Evolutionary conservation across 1,139 yeast species (phyloP).

Genomic region (Yamadazyma mexicana): DNA sequence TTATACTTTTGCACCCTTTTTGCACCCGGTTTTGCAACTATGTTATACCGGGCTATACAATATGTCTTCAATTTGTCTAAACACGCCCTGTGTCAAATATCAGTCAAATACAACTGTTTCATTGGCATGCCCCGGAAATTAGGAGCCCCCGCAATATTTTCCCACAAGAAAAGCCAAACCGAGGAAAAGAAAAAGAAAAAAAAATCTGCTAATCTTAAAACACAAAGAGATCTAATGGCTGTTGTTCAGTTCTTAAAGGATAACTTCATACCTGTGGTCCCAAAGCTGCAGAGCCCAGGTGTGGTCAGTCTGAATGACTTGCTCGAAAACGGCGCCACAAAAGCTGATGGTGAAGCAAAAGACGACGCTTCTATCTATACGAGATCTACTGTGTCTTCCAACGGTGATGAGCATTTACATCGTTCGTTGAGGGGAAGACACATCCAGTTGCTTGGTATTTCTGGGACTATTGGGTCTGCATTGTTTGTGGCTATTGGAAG

Average conservation of each 20-base stretch:
- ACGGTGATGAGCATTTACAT: constrained; percentile 18
- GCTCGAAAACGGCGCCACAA: neutral
- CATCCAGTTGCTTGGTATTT: constrained; percentile 50
- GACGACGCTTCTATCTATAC: constrained; percentile 17
- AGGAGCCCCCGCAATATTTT: constrained; percentile 3
- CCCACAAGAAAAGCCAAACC: too few relatives aligned
- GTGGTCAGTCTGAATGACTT: neutral
- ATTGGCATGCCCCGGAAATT: constrained; percentile 1
- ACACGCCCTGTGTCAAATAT: too few relatives aligned
- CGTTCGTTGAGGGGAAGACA: constrained; percentile 34
- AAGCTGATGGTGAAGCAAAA: neutral
- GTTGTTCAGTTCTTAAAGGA: constrained; percentile 17
- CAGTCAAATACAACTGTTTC: too few relatives aligned
- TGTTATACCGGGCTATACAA: too few relatives aligned
- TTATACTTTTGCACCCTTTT: too few relatives aligned
- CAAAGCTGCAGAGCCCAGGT: constrained; percentile 5
- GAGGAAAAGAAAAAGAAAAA: constrained; percentile 1
- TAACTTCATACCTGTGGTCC: constrained; percentile 21
- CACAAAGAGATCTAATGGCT: constrained; percentile 5
- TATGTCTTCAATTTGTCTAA: too few relatives aligned
- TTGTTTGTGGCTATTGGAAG: constrained; percentile 49
- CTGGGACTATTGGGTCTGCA: constrained; percentile 53
- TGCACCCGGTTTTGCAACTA: too few relatives aligned
- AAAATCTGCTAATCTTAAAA: neutral
- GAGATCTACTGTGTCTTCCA: constrained; percentile 16